These are phyloP conservation scores for Diaporthe citrichinensis DNA, from an alignment of 2,329 filamentous ascomycete species.

Conservation along the genomic window DNA sequence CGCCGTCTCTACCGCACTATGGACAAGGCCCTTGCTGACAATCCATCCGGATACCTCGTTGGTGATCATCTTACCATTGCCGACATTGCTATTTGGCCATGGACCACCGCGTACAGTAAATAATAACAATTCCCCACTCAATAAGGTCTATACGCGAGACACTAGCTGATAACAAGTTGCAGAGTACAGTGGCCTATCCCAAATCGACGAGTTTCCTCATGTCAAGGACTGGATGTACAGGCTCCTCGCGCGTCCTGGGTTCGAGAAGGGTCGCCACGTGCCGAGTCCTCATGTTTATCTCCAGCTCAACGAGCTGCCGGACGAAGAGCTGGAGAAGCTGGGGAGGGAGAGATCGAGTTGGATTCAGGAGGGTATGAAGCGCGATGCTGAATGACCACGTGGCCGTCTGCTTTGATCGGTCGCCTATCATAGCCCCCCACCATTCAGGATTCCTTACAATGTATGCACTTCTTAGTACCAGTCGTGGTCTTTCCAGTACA, in stretches of 20 bases:
- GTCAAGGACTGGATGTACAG: conserved; percentile 26
- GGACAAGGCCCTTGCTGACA: conserved; percentile 12
- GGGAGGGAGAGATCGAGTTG: conserved; percentile 9
- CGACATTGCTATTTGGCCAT: conserved; percentile 27
- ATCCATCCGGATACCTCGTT: not conserved
- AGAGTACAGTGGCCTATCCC: conserved; percentile 22
- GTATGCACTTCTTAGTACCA: not conserved
- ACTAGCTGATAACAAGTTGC: not conserved
- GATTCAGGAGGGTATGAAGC: conserved; percentile 23
- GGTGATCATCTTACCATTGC: conserved; percentile 14
- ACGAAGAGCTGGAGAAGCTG: not conserved
- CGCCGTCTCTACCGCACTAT: conserved; percentile 23
- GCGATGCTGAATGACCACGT: conserved; percentile 9
- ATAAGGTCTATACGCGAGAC: not conserved
- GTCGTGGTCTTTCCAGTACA: not conserved
- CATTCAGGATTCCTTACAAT: not conserved
- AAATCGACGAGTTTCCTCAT: conserved; percentile 26
- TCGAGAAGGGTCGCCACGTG: conserved; percentile 20
- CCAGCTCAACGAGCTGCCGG: conserved; percentile 7
- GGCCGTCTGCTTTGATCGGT: not conserved
- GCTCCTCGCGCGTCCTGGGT: conserved; percentile 8
- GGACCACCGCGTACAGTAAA: conserved; percentile 16
- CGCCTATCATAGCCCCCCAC: not conserved
- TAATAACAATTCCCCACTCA: not conserved
- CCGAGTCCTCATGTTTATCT: conserved; percentile 20